Base-by-base conservation (phyloP, 768 basidiomycete species). In the Gloeostereum incarnatum region DNA sequence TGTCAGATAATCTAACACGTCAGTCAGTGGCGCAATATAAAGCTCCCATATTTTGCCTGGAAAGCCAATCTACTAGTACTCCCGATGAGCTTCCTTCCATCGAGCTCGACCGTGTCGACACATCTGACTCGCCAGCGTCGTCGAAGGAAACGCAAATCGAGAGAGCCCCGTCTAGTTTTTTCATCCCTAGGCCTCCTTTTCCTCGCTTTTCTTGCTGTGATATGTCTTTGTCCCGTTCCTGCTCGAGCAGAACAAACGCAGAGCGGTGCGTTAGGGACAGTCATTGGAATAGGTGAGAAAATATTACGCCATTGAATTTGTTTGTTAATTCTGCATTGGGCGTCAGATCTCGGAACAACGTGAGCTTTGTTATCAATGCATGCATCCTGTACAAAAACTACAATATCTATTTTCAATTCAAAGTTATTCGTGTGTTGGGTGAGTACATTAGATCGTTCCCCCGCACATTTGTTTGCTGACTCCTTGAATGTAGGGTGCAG, bases 401-500 rank as follows among this genome's bases (percentile, higher is more conserved):
- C 9, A 8, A 8, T 14, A 8, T 29, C 26, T 29, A 8, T 8
- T 29, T 14, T 8, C 26, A 14, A 29, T 29, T 29, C 26, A 29
- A 29, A 40, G 18, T 3, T 40, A 40, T 24, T 40, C 39, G 13
- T 40, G 39, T 25, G 39, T 40, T 17, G 39, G 39, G 39, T 40
- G 18, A 7, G 39, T 32, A 16, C 6, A 19, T 30, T 34, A 34
- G 13, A 6, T 32, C 5, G 30, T 18, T 10, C 6, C 6, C 30
- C 11, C 7, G 35, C 9, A 13, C 34, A 19, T 19, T 14, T 20
- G 8, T 9, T 18, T 14, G 30, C 9, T 34, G 14, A 24, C 18
- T 34, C 10, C n/a, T 32, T 29, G 8, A 8, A 14, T n/a, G 21
- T 18, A 49, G 49, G 1, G 46, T 52, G 10, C 45, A 46, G 36